Base-by-base conservation (phyloP, 1,284 basidiomycete species). In the Sanghuangporus sanghuang region DNA sequence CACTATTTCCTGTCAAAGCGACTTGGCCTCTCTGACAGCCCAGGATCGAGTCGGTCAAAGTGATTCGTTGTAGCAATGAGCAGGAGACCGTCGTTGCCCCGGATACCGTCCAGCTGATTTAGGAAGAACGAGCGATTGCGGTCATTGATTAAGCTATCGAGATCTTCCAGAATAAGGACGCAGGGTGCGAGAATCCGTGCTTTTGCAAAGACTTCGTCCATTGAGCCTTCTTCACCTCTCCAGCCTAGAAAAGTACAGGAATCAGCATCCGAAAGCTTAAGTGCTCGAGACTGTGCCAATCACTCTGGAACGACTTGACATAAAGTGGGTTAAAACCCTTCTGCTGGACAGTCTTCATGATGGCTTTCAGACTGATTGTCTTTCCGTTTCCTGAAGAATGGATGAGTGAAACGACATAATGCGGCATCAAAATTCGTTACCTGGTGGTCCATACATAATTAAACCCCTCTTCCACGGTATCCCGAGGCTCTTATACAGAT, bases 401-500 rank as follows among this genome's bases (percentile, higher is more conserved):
- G 23, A 57, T 5, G 58, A 46, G 1, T 55, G 35, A n/a, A 36
- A 23, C 60, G 40, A 32, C 59, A 21, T 8, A 35, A 52, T 16
- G 32, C 48, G 38, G 36, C 27, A 8, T 5, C 12, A 54, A 16
- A 21, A 53, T 23, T 18, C 64, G 74, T 60, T 69, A 81, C 88
- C 87, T 71, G 89, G 87, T 36, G 89, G 87, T 3, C 89, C 89
- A 69, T 85, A 78, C 81, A 90, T 79, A 67, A 90, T 88, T 64
- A 90, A 70, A 36, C 88, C 88, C 66, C 87, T 86, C 88, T 94
- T 94, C 92, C 92, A 94, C 0, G 92, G 87, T 57, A 93, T 89
- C 0, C 80, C 79, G 2, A 93, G 78, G 14, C 84, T 80, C 72
- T 86, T 86, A 76, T 93, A 93, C 0, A 87, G 75, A 44, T 79